Evolutionary conservation across 1,284 basidiomycete species (phyloP).

Genomic region (Phellopilus nigrolimitatus): DNA sequence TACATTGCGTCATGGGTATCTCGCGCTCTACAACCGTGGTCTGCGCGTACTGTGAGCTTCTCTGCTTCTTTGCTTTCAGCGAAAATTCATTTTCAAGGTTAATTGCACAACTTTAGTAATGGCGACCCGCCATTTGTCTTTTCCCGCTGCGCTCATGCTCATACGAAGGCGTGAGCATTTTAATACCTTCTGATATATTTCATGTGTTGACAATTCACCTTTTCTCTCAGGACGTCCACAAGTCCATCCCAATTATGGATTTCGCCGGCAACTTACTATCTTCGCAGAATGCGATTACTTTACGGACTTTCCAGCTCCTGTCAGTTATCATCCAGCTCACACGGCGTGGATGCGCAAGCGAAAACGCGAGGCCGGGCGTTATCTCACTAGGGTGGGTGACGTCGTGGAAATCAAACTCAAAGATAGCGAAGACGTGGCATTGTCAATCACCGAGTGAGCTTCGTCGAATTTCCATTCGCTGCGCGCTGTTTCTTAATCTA

Average conservation of each 20-base stretch:
- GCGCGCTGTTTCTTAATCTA: slow-evolving; percentile 39
- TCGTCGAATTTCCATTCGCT: background rate
- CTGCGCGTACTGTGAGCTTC: slow-evolving; percentile 53
- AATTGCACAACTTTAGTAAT: slow-evolving; percentile 40
- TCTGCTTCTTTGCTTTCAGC: background rate
- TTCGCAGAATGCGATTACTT: slow-evolving; percentile 47
- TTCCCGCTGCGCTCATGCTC: slow-evolving; percentile 41
- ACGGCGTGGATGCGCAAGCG: slow-evolving; percentile 51
- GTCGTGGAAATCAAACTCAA: slow-evolving; percentile 24
- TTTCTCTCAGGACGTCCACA: slow-evolving; percentile 42
- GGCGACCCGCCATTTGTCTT: slow-evolving; percentile 40
- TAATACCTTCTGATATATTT: slow-evolving; percentile 12
- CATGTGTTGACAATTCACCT: slow-evolving; percentile 13
- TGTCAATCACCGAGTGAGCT: slow-evolving; percentile 18
- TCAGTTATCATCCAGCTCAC: slow-evolving; percentile 40
- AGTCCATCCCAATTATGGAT: slow-evolving; percentile 60
- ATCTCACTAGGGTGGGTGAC: slow-evolving; percentile 45
- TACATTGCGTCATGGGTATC: slow-evolving; percentile 75
- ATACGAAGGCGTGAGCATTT: slow-evolving; percentile 43
- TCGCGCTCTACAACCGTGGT: slow-evolving; percentile 65
- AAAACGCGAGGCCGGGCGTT: slow-evolving; percentile 45
- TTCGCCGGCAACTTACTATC: slow-evolving; percentile 52
- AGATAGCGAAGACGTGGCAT: background rate
- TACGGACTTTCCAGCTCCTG: slow-evolving; percentile 28
- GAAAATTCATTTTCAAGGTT: slow-evolving; percentile 13